Evolutionary conservation across 306 rosid species (phyloP), one percentile per base, ranked within the genome.

Genomic region (Arachis hypogaea): DNA sequence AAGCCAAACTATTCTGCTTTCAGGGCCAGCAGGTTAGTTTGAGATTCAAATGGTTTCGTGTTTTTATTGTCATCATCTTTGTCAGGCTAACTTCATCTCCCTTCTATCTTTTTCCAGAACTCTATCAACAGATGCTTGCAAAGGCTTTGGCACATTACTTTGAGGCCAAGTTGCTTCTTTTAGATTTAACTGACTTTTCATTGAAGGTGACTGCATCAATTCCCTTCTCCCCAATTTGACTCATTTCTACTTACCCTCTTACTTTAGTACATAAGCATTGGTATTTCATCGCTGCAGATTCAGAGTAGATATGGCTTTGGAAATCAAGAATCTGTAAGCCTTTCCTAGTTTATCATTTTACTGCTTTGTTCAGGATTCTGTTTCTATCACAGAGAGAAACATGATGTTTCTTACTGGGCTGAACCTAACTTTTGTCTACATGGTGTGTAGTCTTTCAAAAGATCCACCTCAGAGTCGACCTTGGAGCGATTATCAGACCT

Each of bases 141-240:
- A 95, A 87, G 88, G 99, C 99, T 85, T 90, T 95, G 74, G 85
- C 99, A 43, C 99, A 95, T 87, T 90, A 83, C 84, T 95, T 88
- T 67, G 93, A 90, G 72, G 99, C 97, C n/a, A 95, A 89, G 80
- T 81, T 95, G 68, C 89, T 95, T 82, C 87, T 95, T 68, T 83
- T 95, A 55, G 99, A 95, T 86, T 75, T 90, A 38, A 90, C 97
- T 1, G 93, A 90, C 62, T 95, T 95, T 79, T 88, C 93, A 42
- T 74, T 95, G 69, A 95, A 92, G 92, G 98, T 85, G 33, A 69
- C 72, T 38, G 28, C 73, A 38, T 44, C 7, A 12, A 43, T 16
- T 40, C 73, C 68, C 52, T 22, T 49, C 2, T 66, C 29, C 38
- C 38, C 38, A 33, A 59, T 72, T 49, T 12, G 1, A 65, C 10